Base-by-base conservation (phyloP, 768 basidiomycete genomes). In the Tulasnella sp. region DNA sequence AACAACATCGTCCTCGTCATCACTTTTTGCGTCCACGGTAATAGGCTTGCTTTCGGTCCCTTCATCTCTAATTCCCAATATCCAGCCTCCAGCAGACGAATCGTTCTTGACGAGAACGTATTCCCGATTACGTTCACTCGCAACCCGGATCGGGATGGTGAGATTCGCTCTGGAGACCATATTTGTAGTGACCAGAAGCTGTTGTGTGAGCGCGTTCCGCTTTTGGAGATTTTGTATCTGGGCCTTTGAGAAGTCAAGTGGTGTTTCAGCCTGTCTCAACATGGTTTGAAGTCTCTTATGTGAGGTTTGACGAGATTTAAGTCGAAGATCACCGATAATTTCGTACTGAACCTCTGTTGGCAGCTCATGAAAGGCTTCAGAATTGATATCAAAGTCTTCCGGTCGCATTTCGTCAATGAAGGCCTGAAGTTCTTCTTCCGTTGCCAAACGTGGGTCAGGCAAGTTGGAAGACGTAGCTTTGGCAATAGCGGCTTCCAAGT, bases 301-400 rank as follows among this genome's bases (percentile, higher is more conserved):
- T 11, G 95, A 97, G 16, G 94, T 96, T 84, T 98, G 96, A 3
- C 98, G 89, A 0, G 96, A 98, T 84, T 95, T 96, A 77, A 98
- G 87, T 3, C 98, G 90, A 71, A 99, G 86, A 85, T 99, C 98
- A 75, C 97, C 96, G 44, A 99, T 91, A 80, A 99, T 97, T 85
- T 99, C 98, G 84, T 99, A 99, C 81, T 99, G 95, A 29, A 98
- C 90, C 83, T 99, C 96, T 0, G 95, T 97, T 2, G 98, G 96
- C 3, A 99, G 89, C 80, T 94, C 93, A 32, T 91, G 89, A 83
- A 99, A 99, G 26, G 91, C 94, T 5, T 94, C 89, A 1, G 96
- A 96, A 23, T 91, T 88, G 77, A 98, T 89, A 82, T 99, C 97
- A 81, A 99, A 94, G 82, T 99, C 96, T 81, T 96, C 95, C 0